Conservation (phyloP, 495 filamentous ascomycete species). For the Mytilinidion resinicola region DNA sequence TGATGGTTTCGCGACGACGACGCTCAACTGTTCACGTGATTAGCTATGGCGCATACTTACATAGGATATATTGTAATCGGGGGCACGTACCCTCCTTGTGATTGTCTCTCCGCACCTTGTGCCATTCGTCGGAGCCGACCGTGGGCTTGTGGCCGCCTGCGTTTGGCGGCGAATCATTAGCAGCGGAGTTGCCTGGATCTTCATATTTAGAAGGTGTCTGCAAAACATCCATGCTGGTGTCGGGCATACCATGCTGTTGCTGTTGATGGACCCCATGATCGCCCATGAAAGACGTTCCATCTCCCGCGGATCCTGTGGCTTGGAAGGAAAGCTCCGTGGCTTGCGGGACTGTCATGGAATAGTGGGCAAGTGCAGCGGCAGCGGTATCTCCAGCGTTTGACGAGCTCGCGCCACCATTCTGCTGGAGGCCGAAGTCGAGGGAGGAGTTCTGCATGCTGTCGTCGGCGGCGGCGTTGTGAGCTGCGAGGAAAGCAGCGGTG, state of each 20-base stretch:
- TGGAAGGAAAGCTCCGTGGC: slow-evolving; percentile 63
- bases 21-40: slow-evolving; percentile 67
- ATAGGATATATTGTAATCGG: slow-evolving; percentile 25
- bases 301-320: slow-evolving; percentile 31
- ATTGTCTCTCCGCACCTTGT: slow-evolving; percentile 93
- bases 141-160: slow-evolving; percentile 60
- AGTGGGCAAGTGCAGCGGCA: slow-evolving; percentile 63
- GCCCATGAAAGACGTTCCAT: slow-evolving; percentile 35
- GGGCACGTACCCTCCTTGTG: slow-evolving; percentile 81
- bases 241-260: slow-evolving; percentile 24
- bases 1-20: slow-evolving; percentile 95
- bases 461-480: slow-evolving; percentile 26
- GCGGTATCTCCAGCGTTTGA: slow-evolving; percentile 49
- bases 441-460: slow-evolving; percentile 28
- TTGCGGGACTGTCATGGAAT: slow-evolving; percentile 63
- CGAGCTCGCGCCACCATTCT: slow-evolving; percentile 26
- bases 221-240: slow-evolving; percentile 29
- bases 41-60: slow-evolving; percentile 5
- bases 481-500: slow-evolving; percentile 23
- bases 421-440: slow-evolving; percentile 23
- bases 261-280: slow-evolving; percentile 29
- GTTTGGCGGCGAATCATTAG: slow-evolving; percentile 41
- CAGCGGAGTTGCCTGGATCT: slow-evolving; percentile 35
- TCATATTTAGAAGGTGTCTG: slow-evolving; percentile 22
- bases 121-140: slow-evolving; percentile 96